A percentile compares a stretch with the other conserved stretches of the same genome.
Conservation (phyloP, 495 filamentous ascomycete genomes). For the Talaromyces wortmannii region DNA sequence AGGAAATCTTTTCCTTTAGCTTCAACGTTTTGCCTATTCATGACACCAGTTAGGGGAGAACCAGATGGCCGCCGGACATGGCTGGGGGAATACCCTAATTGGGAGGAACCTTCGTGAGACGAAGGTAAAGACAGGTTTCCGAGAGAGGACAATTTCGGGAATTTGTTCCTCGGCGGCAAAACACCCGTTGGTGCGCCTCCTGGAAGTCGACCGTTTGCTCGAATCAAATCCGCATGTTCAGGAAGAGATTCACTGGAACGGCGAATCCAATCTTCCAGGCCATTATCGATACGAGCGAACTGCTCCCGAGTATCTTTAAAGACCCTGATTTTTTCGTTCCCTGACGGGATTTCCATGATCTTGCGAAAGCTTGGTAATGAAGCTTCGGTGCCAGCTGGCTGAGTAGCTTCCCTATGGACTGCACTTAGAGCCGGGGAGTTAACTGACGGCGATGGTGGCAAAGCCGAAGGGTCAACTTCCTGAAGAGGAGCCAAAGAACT, state of each 20-base stretch:
- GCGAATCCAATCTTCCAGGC: slow-evolving; percentile 67
- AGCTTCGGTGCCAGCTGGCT: slow-evolving; percentile 17
- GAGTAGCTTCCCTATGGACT: not conserved
- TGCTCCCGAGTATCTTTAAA: slow-evolving; percentile 64
- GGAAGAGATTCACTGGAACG: slow-evolving; percentile 40
- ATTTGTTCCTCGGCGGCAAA: slow-evolving; percentile 34
- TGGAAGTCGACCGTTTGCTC: slow-evolving; percentile 22
- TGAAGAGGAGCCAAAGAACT: not conserved
- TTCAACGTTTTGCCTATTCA: slow-evolving; percentile 45
- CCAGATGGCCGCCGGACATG: slow-evolving; percentile 28
- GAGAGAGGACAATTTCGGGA: slow-evolving; percentile 34
- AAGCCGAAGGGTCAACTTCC: not conserved
- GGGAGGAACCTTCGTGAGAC: slow-evolving; percentile 26
- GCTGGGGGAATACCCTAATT: slow-evolving; percentile 19
- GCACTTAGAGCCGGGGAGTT: not conserved
- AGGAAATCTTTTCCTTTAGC: slow-evolving; percentile 79
- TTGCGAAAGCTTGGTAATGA: slow-evolving; percentile 59
- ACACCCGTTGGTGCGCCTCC: slow-evolving; percentile 20
- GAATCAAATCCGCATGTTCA: slow-evolving; percentile 40
- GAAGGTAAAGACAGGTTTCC: slow-evolving; percentile 22
- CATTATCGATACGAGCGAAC: slow-evolving; percentile 65
- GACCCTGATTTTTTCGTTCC: slow-evolving; percentile 57
- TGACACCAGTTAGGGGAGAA: slow-evolving; percentile 26
- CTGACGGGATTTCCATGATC: slow-evolving; percentile 56
- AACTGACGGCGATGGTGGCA: not conserved